Percentiles rank a stretch among this genome's conserved stretches.
These are phyloP conservation scores for Heliosperma pusillum DNA, from an alignment of 148 eudicot genomes.

Conservation along the genomic window DNA sequence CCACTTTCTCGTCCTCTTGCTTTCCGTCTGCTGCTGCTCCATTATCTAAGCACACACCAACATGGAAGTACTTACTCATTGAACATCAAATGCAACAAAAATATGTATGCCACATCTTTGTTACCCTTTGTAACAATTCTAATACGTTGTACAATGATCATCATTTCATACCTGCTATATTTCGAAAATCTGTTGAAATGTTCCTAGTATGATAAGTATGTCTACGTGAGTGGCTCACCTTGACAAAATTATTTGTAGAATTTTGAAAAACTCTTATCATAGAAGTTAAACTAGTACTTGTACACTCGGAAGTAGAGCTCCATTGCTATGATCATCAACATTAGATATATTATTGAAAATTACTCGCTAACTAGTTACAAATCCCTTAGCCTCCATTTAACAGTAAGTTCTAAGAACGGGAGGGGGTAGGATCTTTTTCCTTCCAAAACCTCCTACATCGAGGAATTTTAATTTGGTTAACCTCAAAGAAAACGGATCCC, in stretches of 20 bases:
- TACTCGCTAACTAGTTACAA: background rate
- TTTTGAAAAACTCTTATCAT: background rate
- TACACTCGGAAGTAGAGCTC: background rate
- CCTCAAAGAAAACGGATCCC: background rate
- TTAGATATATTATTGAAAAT: background rate
- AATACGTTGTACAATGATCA: background rate
- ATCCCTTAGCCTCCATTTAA: background rate
- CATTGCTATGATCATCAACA: background rate
- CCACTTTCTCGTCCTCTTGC: constrained; percentile 19
- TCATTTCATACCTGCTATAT: background rate
- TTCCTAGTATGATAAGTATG: background rate
- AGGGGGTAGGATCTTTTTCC: background rate
- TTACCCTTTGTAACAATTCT: background rate
- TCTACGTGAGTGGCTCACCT: background rate
- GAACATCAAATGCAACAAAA: background rate
- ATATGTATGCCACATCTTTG: background rate
- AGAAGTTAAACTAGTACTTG: background rate
- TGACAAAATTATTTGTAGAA: background rate
- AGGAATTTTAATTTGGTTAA: no score
- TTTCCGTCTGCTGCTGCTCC: constrained; percentile 28
- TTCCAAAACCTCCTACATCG: background rate
- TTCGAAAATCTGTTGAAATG: background rate
- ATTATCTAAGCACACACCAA: constrained; percentile 27
- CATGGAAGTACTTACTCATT: background rate
- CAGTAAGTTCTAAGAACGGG: background rate